phyloP scores from a whole-genome alignment of 2,329 filamentous ascomycete species.

The Fusarium solani-melongenae region DNA sequence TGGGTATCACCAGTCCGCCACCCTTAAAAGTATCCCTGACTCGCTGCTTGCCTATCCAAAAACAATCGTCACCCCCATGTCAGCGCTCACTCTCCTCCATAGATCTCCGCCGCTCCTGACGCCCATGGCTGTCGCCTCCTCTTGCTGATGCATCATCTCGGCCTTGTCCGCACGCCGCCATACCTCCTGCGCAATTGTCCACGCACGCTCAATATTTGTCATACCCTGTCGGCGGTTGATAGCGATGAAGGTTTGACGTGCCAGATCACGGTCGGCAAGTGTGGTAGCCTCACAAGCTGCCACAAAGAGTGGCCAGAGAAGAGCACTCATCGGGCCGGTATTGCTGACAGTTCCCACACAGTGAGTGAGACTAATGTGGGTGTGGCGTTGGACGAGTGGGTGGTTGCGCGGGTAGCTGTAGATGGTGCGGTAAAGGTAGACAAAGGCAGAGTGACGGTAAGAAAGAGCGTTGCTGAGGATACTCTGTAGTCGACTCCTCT shows the following conservation, averaged over 20 bases:
- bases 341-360: slow-evolving; percentile 66
- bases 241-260: slow-evolving; percentile 62
- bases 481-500: slow-evolving; percentile 60
- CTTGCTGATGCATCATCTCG: slow-evolving; percentile 41
- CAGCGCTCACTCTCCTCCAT: slow-evolving; percentile 67
- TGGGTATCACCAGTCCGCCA: slow-evolving; percentile 38
- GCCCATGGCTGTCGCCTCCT: slow-evolving; percentile 31
- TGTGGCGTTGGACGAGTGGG: slow-evolving; percentile 64
- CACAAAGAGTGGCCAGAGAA: slow-evolving; percentile 74
- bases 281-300: slow-evolving; percentile 68
- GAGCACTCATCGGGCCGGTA: slow-evolving; percentile 70
- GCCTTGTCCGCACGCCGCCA: slow-evolving; percentile 64
- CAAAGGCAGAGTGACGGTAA: slow-evolving; percentile 68
- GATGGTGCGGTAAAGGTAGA: slow-evolving; percentile 68
- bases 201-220: slow-evolving; percentile 71
- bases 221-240: slow-evolving; percentile 70
- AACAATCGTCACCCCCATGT: slow-evolving; percentile 69
- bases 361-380: slow-evolving; percentile 61
- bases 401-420: slow-evolving; percentile 60
- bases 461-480: slow-evolving; percentile 70
- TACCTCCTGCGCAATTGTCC: slow-evolving; percentile 70
- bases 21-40: slow-evolving; percentile 7
- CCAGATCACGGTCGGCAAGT: slow-evolving; percentile 61
- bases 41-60: slow-evolving; percentile 55
- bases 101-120: slow-evolving; percentile 52